A percentile compares a stretch with the other conserved stretches of the same genome.
phyloP scores from a whole-genome alignment of 2,329 filamentous ascomycete genomes.

The Zymoseptoria passerinii region DNA sequence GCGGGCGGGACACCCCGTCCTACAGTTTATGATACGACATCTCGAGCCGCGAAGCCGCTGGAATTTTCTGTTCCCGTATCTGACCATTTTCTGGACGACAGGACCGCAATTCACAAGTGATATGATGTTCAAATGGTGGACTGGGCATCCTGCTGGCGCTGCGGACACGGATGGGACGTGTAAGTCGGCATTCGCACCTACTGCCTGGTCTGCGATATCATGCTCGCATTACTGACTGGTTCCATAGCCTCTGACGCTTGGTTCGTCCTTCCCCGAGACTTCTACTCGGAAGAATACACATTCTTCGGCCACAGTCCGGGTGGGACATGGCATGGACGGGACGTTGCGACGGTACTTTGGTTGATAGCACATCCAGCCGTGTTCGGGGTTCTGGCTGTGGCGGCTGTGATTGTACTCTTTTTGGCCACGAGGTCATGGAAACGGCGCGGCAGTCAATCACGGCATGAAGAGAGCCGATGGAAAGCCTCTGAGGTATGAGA shows the following conservation, averaged over 20 bases:
- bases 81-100: conserved; percentile 28
- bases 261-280: conserved; percentile 20
- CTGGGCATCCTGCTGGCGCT: not conserved
- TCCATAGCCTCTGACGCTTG: not conserved
- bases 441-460: not conserved
- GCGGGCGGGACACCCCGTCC: conserved; percentile 17
- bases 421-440: not conserved
- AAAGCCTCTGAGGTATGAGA: not conserved
- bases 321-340: conserved; percentile 27
- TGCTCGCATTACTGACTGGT: not conserved
- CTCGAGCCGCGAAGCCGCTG: conserved; percentile 11
- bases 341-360: conserved; percentile 26
- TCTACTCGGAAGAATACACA: conserved; percentile 26
- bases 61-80: conserved; percentile 21
- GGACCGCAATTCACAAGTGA: conserved; percentile 25
- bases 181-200: not conserved
- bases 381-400: not conserved
- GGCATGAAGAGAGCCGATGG: not conserved
- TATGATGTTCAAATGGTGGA: conserved; percentile 21
- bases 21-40: conserved; percentile 16
- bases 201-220: no score
- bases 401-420: not conserved
- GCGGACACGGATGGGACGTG: not conserved
- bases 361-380: conserved; percentile 12
- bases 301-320: conserved; percentile 28